These are phyloP conservation scores for Craterostigma plantagineum DNA, from an alignment of 257 asterid species.

Conservation along the genomic window DNA sequence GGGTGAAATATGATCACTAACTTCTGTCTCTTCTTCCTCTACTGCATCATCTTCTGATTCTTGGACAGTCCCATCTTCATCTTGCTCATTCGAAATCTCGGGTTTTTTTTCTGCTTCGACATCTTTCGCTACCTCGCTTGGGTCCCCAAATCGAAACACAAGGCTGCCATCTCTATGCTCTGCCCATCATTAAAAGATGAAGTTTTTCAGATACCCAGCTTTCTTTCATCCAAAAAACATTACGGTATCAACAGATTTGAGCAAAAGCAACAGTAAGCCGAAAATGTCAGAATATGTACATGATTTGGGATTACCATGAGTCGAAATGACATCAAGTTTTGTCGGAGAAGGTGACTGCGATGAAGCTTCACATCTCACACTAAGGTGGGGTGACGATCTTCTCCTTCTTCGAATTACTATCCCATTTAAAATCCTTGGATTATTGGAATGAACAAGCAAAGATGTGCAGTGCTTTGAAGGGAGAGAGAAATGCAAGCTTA, in stretches of 20 bases:
- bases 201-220: neutral
- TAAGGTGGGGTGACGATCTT: constrained; percentile 18
- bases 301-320: constrained; percentile 25
- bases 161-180: constrained; percentile 73
- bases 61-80: constrained; percentile 10
- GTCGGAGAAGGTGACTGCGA: constrained; percentile 15
- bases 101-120: constrained; percentile 23
- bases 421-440: constrained; percentile 12
- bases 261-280: neutral
- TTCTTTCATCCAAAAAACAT: too few relatives aligned
- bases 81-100: constrained; percentile 11
- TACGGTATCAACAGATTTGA: too few relatives aligned
- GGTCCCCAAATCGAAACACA: constrained; percentile 69
- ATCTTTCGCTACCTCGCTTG: constrained; percentile 24
- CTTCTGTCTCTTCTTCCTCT: constrained; percentile 20
- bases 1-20: constrained; percentile 11
- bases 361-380: constrained; percentile 17
- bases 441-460: constrained; percentile 11
- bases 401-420: constrained; percentile 3
- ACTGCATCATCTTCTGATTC: constrained; percentile 10
- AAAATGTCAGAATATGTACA: too few relatives aligned
- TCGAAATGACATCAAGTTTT: constrained; percentile 30
- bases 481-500: constrained; percentile 13
- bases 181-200: constrained; percentile 18
- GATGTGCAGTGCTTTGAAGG: constrained; percentile 19